Evolutionary conservation across 441 rosid species (phyloP), one percentile per base, ranked within the genome.

Genomic region (Breynia disticha): DNA sequence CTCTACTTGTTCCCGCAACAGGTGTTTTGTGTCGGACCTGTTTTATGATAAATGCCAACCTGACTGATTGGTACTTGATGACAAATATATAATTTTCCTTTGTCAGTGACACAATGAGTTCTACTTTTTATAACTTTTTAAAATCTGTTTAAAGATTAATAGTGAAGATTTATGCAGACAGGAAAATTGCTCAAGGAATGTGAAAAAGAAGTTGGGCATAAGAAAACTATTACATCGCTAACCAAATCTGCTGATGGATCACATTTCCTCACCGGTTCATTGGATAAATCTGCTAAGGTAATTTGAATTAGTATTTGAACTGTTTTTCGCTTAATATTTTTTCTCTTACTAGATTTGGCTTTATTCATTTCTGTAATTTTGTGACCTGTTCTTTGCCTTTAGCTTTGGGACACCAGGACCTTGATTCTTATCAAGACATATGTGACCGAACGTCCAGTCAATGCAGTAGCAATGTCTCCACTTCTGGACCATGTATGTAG

Each of bases 381-480:
- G 55, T 55, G 50, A 60, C 28, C 55, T 39, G 48, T 45, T 55
- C 46, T 65, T 42, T 69, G 16, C 56, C 46, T 59, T 59, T 67
- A 87, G 90, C 86, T 91, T 18, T 91, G 96, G 96, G 90, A 87
- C 69, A 57, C 60, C 58, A 76, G 94, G 66, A 76, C 83, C 0
- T 67, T 87, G 81, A 73, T 82, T 50, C 93, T 83, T 35, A 76
- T 89, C 61, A 89, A 89, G 78, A 86, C 82, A 45, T 89, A 81
- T 63, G 78, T 60, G 50, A 83, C 90, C 0, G 91, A 73, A 59
- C 81, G 95, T 16, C 95, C 95, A 0, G 97, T 89, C 43, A 86
- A 91, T 64, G 98, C 91, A 44, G 98, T 91, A 48, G 59, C 94
- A 19, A 80, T 88, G 90, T 91, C 98, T 65, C 98, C 96, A n/a